phyloP scores from a whole-genome alignment of 1,284 basidiomycete genomes.

The Ustilago sp. region DNA sequence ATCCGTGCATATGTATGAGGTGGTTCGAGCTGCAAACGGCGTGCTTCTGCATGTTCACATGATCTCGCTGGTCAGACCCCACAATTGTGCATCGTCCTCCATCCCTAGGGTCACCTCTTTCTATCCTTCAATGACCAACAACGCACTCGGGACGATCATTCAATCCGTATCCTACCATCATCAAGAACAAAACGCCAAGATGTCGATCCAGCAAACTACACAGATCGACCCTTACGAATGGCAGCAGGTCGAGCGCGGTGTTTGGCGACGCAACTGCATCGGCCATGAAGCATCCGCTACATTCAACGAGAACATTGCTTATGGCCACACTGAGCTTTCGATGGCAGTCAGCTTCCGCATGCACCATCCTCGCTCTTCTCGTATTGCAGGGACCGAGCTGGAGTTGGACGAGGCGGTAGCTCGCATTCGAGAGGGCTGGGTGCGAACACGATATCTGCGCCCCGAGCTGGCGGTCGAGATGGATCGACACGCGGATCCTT shows the following conservation, averaged over 20 bases:
- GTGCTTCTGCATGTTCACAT: not conserved
- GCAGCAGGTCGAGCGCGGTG: slow-evolving; percentile 9
- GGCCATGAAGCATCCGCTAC: slow-evolving; percentile 47
- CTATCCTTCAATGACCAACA: slow-evolving; percentile 15
- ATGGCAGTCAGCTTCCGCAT: slow-evolving; percentile 12
- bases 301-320: slow-evolving; percentile 47
- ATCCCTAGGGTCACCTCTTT: not conserved
- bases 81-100: not conserved
- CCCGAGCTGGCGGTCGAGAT: slow-evolving; percentile 42
- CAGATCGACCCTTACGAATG: slow-evolving; percentile 27
- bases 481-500: slow-evolving; percentile 20
- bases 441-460: slow-evolving; percentile 24
- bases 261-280: slow-evolving; percentile 39
- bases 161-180: slow-evolving; percentile 5
- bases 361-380: slow-evolving; percentile 18
- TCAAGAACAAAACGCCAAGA: slow-evolving; percentile 3
- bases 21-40: not conserved
- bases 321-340: slow-evolving; percentile 52
- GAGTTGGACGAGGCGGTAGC: slow-evolving; percentile 32
- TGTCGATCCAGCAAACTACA: slow-evolving; percentile 11
- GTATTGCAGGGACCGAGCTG: slow-evolving; percentile 16
- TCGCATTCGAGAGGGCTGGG: slow-evolving; percentile 30
- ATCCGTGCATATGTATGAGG: slow-evolving; percentile 1
- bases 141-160: slow-evolving; percentile 15
- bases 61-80: not conserved